Evolutionary conservation across 345 rosid species (phyloP), one percentile per base, ranked within the genome.

Genomic region (Viola odorata): DNA sequence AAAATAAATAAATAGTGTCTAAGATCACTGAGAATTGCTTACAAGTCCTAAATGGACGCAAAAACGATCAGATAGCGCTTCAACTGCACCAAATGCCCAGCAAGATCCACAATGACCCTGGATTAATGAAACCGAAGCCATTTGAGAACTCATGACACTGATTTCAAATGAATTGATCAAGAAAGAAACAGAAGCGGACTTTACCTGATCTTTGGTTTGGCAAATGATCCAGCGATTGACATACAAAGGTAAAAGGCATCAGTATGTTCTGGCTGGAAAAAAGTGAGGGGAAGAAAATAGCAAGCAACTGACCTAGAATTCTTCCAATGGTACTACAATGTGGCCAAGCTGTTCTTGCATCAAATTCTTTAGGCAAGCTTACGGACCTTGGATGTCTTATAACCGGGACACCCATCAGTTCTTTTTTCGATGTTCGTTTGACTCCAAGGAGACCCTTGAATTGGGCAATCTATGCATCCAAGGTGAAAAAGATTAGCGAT

Each of bases 41-140:
- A 89, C 96, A 91, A 71, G 75, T 79, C 78, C 83, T 60, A 81
- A 86, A 53, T 87, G 84, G 79, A 92, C 82, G 67, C 99, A 92
- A 78, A 92, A 92, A 64, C 96, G 94, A 81, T 92, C 99, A 41
- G 99, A 92, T 13, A 92, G 73, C 7, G 99, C 69, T 80, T 92
- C 99, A 55, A 89, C 96, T 56, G 99, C 97, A 69, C 87, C 99
- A 82, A 89, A 89, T 45, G 97, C 99, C 99, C 99, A 92, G 50
- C 98, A 92, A 73, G 98, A 89, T 72, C 98, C 98, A 72, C 98
- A 92, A 65, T 92, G 98, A 63, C 99, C 99, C 96, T 91, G 76
- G 40, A 75, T 23, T 65, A 66, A 65, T 66, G 72, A 41, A 64
- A 73, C 5, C n/a, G 53, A 62, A 38, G 69, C n/a, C 1, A 23